A percentile compares a stretch with the other conserved stretches of the same genome.
These are phyloP conservation scores for Collybia sp. DNA, from an alignment of 768 basidiomycete species.

Conservation along the genomic window DNA sequence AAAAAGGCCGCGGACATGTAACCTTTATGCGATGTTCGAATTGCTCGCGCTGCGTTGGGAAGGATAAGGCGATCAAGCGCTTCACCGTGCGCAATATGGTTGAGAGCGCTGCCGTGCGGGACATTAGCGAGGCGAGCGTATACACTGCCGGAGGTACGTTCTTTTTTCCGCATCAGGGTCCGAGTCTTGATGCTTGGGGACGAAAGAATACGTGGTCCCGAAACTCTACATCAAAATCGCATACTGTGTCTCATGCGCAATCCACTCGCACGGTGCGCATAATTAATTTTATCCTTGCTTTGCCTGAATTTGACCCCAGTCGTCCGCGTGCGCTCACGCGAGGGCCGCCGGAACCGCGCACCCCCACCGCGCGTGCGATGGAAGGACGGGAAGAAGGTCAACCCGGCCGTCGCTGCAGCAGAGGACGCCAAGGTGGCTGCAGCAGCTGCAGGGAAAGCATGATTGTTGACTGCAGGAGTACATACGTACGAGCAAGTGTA, in stretches of 20 bases:
- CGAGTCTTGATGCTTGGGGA: neutral
- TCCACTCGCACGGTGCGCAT: slow-evolving; percentile 92
- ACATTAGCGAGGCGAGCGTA: slow-evolving; percentile 94
- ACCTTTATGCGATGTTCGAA: slow-evolving; percentile 96
- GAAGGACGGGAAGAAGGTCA: slow-evolving; percentile 96
- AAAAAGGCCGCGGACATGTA: slow-evolving; percentile 97
- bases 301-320: slow-evolving; percentile 44
- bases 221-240: slow-evolving; percentile 98
- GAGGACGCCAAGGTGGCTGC: slow-evolving; percentile 75
- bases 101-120: slow-evolving; percentile 95
- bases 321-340: slow-evolving; percentile 95
- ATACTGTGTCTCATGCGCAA: slow-evolving; percentile 98
- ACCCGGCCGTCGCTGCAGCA: slow-evolving; percentile 91
- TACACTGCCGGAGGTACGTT: slow-evolving; percentile 65
- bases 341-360: slow-evolving; percentile 94
- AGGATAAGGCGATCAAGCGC: slow-evolving; percentile 99
- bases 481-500: no score
- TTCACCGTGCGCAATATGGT: slow-evolving; percentile 99
- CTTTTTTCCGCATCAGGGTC: neutral
- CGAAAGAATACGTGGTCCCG: slow-evolving; percentile 89
- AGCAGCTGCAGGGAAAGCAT: slow-evolving; percentile 47
- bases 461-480: slow-evolving; percentile 5
- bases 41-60: slow-evolving; percentile 96
- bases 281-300: neutral
- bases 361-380: slow-evolving; percentile 94